Conservation (phyloP, 768 basidiomycete genomes). For the Cystobasidium onofrii region DNA sequence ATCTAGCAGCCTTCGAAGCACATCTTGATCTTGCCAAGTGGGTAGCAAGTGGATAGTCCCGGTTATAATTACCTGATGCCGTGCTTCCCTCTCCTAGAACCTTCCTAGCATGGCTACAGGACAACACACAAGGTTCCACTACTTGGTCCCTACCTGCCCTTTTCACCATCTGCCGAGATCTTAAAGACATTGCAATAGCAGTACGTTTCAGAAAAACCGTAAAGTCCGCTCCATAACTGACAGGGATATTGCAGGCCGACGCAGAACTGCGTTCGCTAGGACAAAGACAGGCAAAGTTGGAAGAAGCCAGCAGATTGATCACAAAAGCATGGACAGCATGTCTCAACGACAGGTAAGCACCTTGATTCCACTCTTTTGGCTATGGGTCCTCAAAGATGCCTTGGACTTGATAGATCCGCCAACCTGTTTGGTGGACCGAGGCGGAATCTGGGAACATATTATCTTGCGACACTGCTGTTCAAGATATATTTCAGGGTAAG, state of each 20-base stretch:
- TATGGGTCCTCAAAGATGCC: not conserved
- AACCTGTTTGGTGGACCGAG: slow-evolving; percentile 53
- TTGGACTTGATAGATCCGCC: not conserved
- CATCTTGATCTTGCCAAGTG: not conserved
- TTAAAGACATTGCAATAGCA: slow-evolving; percentile 33
- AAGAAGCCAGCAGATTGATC: slow-evolving; percentile 37
- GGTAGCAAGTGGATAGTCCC: not conserved
- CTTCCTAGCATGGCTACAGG: slow-evolving; percentile 28
- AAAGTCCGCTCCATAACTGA: too few species aligned
- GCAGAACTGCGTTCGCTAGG: not conserved
- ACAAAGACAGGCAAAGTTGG: slow-evolving; percentile 37
- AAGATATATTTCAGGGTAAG: slow-evolving; percentile 89
- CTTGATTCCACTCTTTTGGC: slow-evolving; percentile 41
- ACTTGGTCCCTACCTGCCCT: slow-evolving; percentile 38
- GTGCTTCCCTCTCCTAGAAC: not conserved
- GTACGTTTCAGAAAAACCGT: slow-evolving; percentile 12
- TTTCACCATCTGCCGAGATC: slow-evolving; percentile 37
- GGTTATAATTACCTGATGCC: not conserved
- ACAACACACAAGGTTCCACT: not conserved
- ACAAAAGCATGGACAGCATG: slow-evolving; percentile 50
- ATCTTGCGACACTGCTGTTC: slow-evolving; percentile 77
- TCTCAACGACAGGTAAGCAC: slow-evolving; percentile 65
- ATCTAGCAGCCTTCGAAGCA: slow-evolving; percentile 8
- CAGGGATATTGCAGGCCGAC: slow-evolving; percentile 31
- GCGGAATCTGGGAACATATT: slow-evolving; percentile 85